Base-by-base conservation (phyloP, 176 grass and related monocot genomes). In the Secale cereale region DNA sequence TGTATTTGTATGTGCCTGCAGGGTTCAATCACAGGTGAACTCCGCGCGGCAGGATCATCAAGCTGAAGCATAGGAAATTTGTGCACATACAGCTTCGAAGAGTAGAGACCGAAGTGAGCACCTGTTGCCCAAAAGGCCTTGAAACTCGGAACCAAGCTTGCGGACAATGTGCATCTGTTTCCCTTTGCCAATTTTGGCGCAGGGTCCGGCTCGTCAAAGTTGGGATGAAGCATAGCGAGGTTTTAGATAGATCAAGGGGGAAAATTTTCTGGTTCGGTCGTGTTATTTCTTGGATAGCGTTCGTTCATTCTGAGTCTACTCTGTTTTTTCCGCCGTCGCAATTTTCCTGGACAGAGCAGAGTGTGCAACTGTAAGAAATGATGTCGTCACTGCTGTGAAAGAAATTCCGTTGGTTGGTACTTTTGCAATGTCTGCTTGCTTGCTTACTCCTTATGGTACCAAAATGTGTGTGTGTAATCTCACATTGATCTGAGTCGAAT, bases 11-110 rank as follows among this genome's bases (percentile, higher is more conserved):
- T 59, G 52, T 52, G 8, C 69, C 5, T 77, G 63, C 64, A 91
- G 89, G 89, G 62, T 81, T 85, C 27, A 88, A 81, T 71, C 81
- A 88, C 63, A 85, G 81, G 85, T 91, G 77, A 87, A 2, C 20
- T 14, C 14, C 23, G 63, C 26, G 56, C 10, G 30, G 10, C 69
- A 78, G 32, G 63, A 77, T 83, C 40, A 23, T 6, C 41, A 41
- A 33, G 23, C 68, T 22, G 76, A 79, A 54, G 76, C 77, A 17
- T 57, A 27, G 76, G 63, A 76, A 68, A 52, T 71, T 70, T 78
- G 63, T 85, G 77, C 70, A 63, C 85, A 85, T 91, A 77, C 77
- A 81, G 78, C 40, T 81, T 81, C 26, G 32, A 70, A 81, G 71
- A 70, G 65, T 28, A 77, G 73, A 81, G 81, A 81, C 77, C 50